Evolutionary conservation across 768 basidiomycete genomes (phyloP), one percentile per base, ranked within the genome.

Genomic region (Dentipellis fragilis): DNA sequence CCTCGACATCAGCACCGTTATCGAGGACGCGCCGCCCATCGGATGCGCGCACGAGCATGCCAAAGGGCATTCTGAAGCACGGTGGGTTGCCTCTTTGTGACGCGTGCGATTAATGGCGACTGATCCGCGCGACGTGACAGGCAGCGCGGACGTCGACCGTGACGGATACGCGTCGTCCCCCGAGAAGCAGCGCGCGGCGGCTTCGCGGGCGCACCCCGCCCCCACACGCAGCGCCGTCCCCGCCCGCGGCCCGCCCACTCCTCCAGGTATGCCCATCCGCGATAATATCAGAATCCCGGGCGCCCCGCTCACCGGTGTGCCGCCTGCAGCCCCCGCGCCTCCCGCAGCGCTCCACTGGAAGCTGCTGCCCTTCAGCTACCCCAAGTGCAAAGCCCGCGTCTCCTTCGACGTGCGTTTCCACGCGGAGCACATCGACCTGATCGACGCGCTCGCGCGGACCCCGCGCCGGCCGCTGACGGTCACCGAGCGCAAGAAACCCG

Each of bases 281-380:
- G 3, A 3, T 29, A 6, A 3, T 29, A 29, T 29, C 29, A 29
- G 29, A 29, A 3, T 29, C 29, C 29, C 29, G 29, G 29, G 29
- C 29, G 29, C 29, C 3, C 29, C 29, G 29, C 29, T 29, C 29
- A 29, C 29, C 29, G n/a, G n/a, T n/a, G 6, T 29, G 29, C 29
- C 29, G 29, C 29, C 29, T 29, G 29, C 29, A 29, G 29, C 6
- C 29, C 29, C 29, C 29, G 29, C 71, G 63, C 55, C 69, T 67
- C 3, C 73, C 69, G 66, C 74, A 29, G 64, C 72, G 1, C 58
- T 79, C 54, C 73, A 72, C 58, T 82, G 80, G 80, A 75, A 74
- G 51, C 62, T 80, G 16, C 69, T 77, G 45, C 75, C 77, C 16
- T 77, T 66, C 54, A 65, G 67, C 53, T 49, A 46, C 34, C 65